A percentile compares a stretch with the other conserved stretches of the same genome.
Conservation (phyloP, 257 asterid genomes). For the Echites panduratus region DNA sequence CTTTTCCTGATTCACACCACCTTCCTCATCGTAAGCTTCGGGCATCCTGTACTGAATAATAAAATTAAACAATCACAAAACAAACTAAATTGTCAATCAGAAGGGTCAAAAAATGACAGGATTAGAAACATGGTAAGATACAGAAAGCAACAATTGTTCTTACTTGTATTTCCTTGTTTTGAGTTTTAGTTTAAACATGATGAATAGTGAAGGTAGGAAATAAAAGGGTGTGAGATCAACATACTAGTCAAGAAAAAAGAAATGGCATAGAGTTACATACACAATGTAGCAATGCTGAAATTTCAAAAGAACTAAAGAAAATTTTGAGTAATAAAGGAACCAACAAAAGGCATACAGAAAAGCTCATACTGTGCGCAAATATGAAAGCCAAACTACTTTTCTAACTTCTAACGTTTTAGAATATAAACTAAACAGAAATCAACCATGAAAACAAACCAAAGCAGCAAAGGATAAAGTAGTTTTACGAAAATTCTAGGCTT, state of each 20-base stretch:
- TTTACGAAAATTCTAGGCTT: not conserved
- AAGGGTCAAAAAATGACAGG: slow-evolving; percentile 8
- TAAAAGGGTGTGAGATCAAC: not conserved
- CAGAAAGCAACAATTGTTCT: not conserved
- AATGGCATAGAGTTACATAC: not conserved
- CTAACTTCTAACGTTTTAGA: not conserved
- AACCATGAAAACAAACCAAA: not conserved
- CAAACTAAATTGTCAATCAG: not conserved
- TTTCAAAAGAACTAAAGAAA: not conserved
- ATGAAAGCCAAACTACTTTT: not conserved
- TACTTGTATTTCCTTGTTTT: not conserved
- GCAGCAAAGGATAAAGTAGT: not conserved
- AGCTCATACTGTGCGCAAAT: not conserved
- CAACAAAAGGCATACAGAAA: not conserved
- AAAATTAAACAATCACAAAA: slow-evolving; percentile 9
- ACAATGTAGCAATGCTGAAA: not conserved
- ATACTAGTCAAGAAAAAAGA: not conserved
- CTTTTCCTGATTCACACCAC: slow-evolving; percentile 49
- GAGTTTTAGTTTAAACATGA: not conserved
- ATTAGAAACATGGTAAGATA: not conserved
- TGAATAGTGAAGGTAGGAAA: not conserved
- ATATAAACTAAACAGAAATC: not conserved
- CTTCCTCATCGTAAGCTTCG: slow-evolving; percentile 54
- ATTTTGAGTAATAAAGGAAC: not conserved
- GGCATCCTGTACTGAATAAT: slow-evolving; percentile 75